Conservation (phyloP, 1,284 basidiomycete genomes). For the Ceraceosorus bombacis region DNA sequence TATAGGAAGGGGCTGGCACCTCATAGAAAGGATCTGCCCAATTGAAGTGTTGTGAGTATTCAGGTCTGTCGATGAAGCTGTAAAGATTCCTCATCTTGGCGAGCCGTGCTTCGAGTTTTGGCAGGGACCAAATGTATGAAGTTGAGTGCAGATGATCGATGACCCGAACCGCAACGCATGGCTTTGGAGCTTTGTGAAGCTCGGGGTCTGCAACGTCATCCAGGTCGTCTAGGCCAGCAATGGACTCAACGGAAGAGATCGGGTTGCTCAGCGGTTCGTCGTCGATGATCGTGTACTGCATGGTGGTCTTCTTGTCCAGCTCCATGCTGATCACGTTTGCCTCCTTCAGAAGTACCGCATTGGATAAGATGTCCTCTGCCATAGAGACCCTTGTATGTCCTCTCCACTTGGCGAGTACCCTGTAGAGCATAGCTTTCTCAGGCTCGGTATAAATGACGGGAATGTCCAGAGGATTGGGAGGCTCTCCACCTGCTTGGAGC, state of each 20-base stretch:
- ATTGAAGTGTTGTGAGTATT: slow-evolving; percentile 69
- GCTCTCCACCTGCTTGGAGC: slow-evolving; percentile 16
- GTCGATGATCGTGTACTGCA: slow-evolving; percentile 83
- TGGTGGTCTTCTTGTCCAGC: slow-evolving; percentile 73
- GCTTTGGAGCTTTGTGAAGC: slow-evolving; percentile 47
- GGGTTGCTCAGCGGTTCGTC: slow-evolving; percentile 72
- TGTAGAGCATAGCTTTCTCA: slow-evolving; percentile 50
- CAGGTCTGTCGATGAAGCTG: slow-evolving; percentile 83
- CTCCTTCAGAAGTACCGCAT: slow-evolving; percentile 82
- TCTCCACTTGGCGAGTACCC: slow-evolving; percentile 76
- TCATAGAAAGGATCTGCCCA: slow-evolving; percentile 81
- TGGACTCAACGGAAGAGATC: slow-evolving; percentile 67
- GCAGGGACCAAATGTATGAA: slow-evolving; percentile 65
- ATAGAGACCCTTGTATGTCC: slow-evolving; percentile 56
- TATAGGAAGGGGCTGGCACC: slow-evolving; percentile 53
- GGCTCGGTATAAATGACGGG: slow-evolving; percentile 20
- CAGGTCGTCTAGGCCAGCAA: slow-evolving; percentile 77
- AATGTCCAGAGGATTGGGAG: slow-evolving; percentile 5
- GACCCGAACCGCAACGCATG: slow-evolving; percentile 81
- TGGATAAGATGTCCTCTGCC: slow-evolving; percentile 78
- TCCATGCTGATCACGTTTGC: slow-evolving; percentile 60
- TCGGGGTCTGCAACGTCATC: slow-evolving; percentile 58
- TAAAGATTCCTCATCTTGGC: slow-evolving; percentile 89
- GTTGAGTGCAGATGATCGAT: slow-evolving; percentile 50
- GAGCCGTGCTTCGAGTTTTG: slow-evolving; percentile 77